phyloP scores from a whole-genome alignment of 352 stramenopile genomes.

The Phytophthora pluvialis region DNA sequence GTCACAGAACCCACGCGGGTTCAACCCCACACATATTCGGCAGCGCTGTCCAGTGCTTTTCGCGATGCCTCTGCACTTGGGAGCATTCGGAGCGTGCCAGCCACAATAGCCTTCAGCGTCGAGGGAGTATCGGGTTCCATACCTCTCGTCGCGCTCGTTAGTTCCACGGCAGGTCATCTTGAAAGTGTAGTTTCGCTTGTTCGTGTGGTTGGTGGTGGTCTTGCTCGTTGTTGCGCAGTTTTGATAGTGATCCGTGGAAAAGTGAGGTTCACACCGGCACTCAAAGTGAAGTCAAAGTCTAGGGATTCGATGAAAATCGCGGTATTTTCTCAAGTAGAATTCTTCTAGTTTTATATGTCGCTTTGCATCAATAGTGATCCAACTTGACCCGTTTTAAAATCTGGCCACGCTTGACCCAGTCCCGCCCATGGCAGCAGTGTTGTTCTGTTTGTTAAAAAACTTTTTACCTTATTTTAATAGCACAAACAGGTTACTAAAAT shows the following conservation, averaged over 20 bases:
- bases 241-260: constrained; percentile 2
- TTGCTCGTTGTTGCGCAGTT: neutral
- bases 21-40: neutral
- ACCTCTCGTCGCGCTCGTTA: no score
- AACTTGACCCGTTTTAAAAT: no score
- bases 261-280: neutral
- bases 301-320: neutral
- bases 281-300: no score
- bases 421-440: no score
- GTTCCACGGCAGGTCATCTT: constrained; percentile 19
- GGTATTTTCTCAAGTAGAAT: no score
- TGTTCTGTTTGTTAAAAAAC: neutral
- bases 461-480: neutral
- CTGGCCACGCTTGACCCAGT: no score
- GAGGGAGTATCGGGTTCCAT: neutral
- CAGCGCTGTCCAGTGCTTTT: neutral
- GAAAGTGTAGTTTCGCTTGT: neutral
- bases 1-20: neutral
- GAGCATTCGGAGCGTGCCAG: constrained; percentile 4
- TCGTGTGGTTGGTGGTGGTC: neutral
- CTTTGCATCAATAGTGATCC: no score
- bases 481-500: neutral
- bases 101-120: constrained; percentile 5
- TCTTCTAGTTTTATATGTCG: no score
- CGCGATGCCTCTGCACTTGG: constrained; percentile 6